These are phyloP conservation scores for Epithemia pelagica DNA, from an alignment of 108 stramenopile genomes.

Conservation along the genomic window DNA sequence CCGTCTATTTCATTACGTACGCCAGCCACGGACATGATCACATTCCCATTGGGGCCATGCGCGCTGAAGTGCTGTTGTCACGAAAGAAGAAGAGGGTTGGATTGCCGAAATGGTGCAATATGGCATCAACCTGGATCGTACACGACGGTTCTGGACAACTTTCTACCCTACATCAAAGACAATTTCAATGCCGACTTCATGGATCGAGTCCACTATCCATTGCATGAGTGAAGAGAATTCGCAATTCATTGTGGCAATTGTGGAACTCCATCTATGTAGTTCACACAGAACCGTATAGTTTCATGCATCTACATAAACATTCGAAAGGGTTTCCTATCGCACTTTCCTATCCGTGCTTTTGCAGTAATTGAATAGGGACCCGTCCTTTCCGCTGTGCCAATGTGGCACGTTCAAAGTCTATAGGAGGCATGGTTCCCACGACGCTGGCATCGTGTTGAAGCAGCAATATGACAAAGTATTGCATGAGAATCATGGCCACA, in stretches of 20 bases:
- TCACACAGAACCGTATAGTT: too few species aligned
- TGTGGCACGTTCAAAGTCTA: slow-evolving; percentile 53
- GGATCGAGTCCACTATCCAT: not conserved
- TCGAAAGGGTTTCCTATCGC: not conserved
- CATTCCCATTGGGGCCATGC: too few species aligned
- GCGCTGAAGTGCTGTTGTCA: too few species aligned
- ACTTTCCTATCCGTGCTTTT: not conserved
- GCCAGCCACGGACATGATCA: too few species aligned
- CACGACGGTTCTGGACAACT: not conserved
- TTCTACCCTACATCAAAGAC: not conserved
- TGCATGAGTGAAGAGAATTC: not conserved
- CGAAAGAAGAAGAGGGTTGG: too few species aligned
- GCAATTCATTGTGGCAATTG: not conserved
- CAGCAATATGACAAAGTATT: slow-evolving; percentile 27
- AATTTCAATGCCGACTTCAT: not conserved
- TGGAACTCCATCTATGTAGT: too few species aligned
- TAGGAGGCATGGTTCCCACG: slow-evolving; percentile 6
- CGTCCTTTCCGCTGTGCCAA: slow-evolving; percentile 55
- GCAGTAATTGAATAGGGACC: slow-evolving; percentile 7
- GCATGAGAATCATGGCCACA: slow-evolving; percentile 29
- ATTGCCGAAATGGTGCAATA: not conserved
- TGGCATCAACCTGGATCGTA: not conserved
- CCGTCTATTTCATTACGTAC: too few species aligned
- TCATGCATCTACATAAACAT: not conserved
- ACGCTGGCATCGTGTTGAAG: slow-evolving; percentile 19